phyloP scores from a whole-genome alignment of 495 filamentous ascomycete species.

The Penicillium verhagenii region DNA sequence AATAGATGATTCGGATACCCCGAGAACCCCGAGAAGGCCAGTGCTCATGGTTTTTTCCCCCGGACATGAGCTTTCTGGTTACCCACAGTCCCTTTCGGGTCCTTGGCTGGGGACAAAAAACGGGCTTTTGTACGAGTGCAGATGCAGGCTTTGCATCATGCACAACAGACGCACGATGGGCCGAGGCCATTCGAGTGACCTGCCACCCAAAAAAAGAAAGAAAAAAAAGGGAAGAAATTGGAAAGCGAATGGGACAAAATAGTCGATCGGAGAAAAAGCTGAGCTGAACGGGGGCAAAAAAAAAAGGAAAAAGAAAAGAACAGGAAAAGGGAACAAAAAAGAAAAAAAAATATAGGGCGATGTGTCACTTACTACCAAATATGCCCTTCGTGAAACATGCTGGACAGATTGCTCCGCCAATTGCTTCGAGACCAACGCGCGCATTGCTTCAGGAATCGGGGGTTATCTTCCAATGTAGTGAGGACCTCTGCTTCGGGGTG shows the following conservation, averaged over 20 bases:
- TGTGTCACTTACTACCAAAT: constrained; percentile 62
- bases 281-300: not conserved
- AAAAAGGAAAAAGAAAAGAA: constrained; percentile 2
- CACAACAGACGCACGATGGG: not conserved
- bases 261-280: constrained; percentile 1
- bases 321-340: not conserved
- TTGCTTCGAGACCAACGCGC: constrained; percentile 79
- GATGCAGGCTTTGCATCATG: not conserved
- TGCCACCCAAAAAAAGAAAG: too few relatives aligned
- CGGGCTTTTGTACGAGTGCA: not conserved
- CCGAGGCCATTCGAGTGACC: not conserved
- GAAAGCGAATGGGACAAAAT: not conserved
- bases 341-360: constrained; percentile 8
- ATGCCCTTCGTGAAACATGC: constrained; percentile 66
- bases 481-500: constrained; percentile 69
- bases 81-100: constrained; percentile 1
- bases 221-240: not conserved
- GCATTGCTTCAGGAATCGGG: constrained; percentile 74
- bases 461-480: constrained; percentile 73
- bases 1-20: not conserved
- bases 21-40: not conserved
- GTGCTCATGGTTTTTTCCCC: not conserved
- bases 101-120: not conserved
- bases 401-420: constrained; percentile 78
- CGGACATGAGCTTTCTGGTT: constrained; percentile 1